These are phyloP conservation scores for Naganishia liquefaciens DNA, from an alignment of 1,284 basidiomycete species.

Conservation along the genomic window DNA sequence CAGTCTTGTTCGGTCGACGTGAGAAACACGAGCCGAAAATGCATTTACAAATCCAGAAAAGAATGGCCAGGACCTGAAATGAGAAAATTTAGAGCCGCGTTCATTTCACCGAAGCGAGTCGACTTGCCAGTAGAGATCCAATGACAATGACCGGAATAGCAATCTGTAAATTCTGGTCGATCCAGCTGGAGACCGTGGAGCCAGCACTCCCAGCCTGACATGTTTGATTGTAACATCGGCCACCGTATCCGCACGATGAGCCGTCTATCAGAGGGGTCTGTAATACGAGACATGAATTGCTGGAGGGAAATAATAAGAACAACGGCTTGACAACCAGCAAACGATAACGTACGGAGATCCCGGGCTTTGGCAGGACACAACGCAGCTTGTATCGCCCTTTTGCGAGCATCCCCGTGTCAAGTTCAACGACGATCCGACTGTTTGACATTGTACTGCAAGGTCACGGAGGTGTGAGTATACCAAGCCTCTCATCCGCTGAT, in stretches of 20 bases:
- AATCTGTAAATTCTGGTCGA: constrained; percentile 73
- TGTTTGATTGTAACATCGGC: constrained; percentile 62
- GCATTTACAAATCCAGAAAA: constrained; percentile 47
- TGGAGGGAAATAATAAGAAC: constrained; percentile 30
- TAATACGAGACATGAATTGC: constrained; percentile 70
- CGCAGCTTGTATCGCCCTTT: constrained; percentile 67
- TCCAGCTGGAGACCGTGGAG: constrained; percentile 68
- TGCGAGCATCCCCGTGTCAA: constrained; percentile 68
- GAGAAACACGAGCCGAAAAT: constrained; percentile 40
- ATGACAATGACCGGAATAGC: constrained; percentile 76
- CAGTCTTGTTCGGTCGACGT: constrained; percentile 3
- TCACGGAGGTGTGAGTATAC: background rate
- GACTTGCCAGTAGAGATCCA: constrained; percentile 62
- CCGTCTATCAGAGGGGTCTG: constrained; percentile 77
- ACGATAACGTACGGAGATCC: constrained; percentile 39
- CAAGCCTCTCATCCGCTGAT: background rate
- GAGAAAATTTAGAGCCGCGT: background rate
- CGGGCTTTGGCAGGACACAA: constrained; percentile 78
- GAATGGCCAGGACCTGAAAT: constrained; percentile 44
- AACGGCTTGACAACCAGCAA: background rate
- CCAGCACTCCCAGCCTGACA: constrained; percentile 68
- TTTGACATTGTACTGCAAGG: constrained; percentile 68
- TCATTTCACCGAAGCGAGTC: background rate
- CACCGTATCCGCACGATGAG: constrained; percentile 71
- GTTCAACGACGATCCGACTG: constrained; percentile 68